A percentile compares a stretch with the other conserved stretches of the same genome.
phyloP scores from a whole-genome alignment of 805 yeast species.

The Metschnikowia colocasiae region DNA sequence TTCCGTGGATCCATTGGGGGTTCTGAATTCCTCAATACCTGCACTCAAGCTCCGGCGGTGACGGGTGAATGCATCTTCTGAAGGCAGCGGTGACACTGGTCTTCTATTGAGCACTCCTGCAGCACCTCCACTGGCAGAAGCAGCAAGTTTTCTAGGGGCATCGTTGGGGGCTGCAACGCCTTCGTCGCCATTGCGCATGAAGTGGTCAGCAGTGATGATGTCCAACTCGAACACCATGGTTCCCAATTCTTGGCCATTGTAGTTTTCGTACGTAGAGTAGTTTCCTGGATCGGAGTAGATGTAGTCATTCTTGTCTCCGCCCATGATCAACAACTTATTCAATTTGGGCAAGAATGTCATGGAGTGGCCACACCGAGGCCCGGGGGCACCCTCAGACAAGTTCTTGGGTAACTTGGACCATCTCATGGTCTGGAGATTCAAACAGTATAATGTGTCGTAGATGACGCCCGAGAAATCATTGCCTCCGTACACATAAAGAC shows the following conservation, averaged over 20 bases:
- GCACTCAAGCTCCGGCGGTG: constrained; percentile 38
- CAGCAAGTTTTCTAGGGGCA: constrained; percentile 15
- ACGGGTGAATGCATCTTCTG: constrained; percentile 21
- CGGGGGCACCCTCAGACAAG: constrained; percentile 54
- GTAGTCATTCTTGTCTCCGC: constrained; percentile 81
- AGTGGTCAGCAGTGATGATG: constrained; percentile 37
- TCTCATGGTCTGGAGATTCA: constrained; percentile 65
- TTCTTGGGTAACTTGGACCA: constrained; percentile 58
- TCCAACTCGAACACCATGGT: constrained; percentile 66
- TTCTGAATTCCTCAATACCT: constrained; percentile 28
- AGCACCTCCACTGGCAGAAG: constrained; percentile 20
- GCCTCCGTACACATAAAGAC: constrained; percentile 87
- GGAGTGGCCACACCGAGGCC: constrained; percentile 89
- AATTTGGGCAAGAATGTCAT: constrained; percentile 64
- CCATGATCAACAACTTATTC: constrained; percentile 77
- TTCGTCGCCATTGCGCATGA: constrained; percentile 17
- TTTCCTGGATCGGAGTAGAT: constrained; percentile 46
- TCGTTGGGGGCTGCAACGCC: neutral
- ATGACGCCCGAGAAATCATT: constrained; percentile 70
- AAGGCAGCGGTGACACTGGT: constrained; percentile 16
- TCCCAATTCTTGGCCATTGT: constrained; percentile 47
- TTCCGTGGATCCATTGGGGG: constrained; percentile 24
- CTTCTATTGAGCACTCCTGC: constrained; percentile 17
- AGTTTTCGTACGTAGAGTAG: constrained; percentile 50
- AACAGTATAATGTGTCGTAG: constrained; percentile 62